These are phyloP conservation scores for Solanum sejunctum DNA, from an alignment of 257 asterid species.

Conservation along the genomic window DNA sequence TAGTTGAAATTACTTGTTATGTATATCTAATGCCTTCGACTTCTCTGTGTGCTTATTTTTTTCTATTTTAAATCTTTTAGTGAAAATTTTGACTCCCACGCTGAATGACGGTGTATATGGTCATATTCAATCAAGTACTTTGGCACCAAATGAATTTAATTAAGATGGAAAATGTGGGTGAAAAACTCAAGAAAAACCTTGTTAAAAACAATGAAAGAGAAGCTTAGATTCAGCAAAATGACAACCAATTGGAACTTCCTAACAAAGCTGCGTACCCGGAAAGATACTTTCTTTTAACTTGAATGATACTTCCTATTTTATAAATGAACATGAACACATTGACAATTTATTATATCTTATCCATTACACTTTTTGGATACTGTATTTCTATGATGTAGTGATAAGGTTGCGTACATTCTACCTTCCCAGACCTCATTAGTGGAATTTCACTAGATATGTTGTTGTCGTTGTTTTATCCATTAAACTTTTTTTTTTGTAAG, in stretches of 20 bases:
- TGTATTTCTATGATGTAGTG: no score
- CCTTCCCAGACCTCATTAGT: no score
- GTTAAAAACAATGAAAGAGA: background rate
- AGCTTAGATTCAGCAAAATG: background rate
- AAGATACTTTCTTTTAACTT: background rate
- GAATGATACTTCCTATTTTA: background rate
- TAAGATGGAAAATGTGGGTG: background rate
- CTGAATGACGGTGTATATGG: background rate
- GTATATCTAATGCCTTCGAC: background rate
- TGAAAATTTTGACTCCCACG: rapidly evolving
- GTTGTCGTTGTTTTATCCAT: no score
- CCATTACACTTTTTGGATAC: no score
- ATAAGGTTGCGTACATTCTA: no score
- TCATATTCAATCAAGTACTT: background rate
- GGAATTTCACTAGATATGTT: background rate
- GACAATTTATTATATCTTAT: background rate
- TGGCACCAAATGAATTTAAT: background rate
- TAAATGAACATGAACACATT: background rate
- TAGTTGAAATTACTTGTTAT: background rate
- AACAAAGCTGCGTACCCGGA: background rate
- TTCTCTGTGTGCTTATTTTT: background rate
- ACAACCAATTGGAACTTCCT: background rate
- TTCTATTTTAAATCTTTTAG: background rate
- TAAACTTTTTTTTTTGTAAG: background rate
- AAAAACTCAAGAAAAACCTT: background rate